Conservation (phyloP, 768 basidiomycete species). For the Phallus indusiatus region DNA sequence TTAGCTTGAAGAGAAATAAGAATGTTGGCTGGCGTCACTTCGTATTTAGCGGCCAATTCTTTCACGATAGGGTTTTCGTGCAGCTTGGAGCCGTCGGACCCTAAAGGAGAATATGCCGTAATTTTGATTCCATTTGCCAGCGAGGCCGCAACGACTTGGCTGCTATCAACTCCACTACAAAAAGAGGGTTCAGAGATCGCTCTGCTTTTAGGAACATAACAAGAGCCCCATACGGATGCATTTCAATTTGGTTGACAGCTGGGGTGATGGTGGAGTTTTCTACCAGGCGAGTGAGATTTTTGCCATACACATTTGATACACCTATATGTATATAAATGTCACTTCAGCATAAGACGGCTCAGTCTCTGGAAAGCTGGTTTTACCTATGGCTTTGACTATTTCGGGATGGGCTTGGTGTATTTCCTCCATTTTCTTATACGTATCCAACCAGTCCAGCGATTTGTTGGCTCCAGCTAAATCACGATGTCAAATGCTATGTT, state of each 20-base stretch:
- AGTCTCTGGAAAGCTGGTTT: neutral
- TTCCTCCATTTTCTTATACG: constrained; percentile 76
- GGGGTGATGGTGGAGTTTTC: constrained; percentile 65
- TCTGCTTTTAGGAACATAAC: constrained; percentile 44
- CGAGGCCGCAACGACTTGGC: constrained; percentile 61
- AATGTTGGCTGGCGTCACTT: constrained; percentile 51
- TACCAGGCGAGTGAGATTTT: constrained; percentile 56
- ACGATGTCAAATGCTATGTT: constrained; percentile 10
- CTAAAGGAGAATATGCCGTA: constrained; percentile 63
- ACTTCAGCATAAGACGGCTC: neutral
- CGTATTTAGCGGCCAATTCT: constrained; percentile 53
- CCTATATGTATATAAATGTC: constrained; percentile 40
- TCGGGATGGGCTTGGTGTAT: constrained; percentile 45
- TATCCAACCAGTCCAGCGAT: constrained; percentile 65
- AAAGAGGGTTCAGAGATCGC: neutral
- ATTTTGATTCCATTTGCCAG: constrained; percentile 62
- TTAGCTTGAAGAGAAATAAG: constrained; percentile 70
- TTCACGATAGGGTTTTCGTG: constrained; percentile 48
- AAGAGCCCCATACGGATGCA: constrained; percentile 53
- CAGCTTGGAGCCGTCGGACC: constrained; percentile 60
- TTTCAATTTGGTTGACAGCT: constrained; percentile 73
- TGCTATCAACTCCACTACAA: constrained; percentile 33
- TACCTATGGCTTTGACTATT: constrained; percentile 70
- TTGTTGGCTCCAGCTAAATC: constrained; percentile 54
- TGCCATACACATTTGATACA: constrained; percentile 73